Evolutionary conservation across 352 stramenopile species (phyloP).

Genomic region (Globisporangium nagaii): DNA sequence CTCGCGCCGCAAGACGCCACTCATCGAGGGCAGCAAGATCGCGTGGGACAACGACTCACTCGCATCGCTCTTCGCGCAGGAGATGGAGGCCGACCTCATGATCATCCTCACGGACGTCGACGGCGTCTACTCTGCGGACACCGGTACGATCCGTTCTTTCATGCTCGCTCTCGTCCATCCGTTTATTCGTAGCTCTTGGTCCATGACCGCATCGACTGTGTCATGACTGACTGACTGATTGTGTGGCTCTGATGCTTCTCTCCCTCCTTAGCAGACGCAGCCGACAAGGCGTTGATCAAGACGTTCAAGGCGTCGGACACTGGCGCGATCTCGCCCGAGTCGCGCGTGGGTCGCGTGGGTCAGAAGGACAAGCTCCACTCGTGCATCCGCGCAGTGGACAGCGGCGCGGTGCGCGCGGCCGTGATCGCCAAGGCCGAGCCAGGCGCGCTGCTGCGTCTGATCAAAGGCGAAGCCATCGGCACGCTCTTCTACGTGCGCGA

Average conservation of each 20-base stretch:
- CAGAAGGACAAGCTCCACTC: slow-evolving; percentile 82
- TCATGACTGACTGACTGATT: too few relatives aligned
- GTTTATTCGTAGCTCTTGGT: neutral
- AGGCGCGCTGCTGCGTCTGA: slow-evolving; percentile 47
- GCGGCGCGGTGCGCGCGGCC: slow-evolving; percentile 44
- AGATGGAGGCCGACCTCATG: slow-evolving; percentile 71
- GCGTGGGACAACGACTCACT: slow-evolving; percentile 86
- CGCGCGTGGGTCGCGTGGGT: slow-evolving; percentile 51
- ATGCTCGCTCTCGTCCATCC: neutral
- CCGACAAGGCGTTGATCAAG: slow-evolving; percentile 34
- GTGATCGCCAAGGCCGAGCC: slow-evolving; percentile 66
- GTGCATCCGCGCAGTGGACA: slow-evolving; percentile 76
- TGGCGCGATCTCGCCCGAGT: slow-evolving; percentile 37
- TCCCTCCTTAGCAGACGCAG: slow-evolving; percentile 16
- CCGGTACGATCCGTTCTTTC: slow-evolving; percentile 4
- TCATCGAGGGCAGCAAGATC: slow-evolving; percentile 55
- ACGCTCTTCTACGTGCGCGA: slow-evolving; percentile 53
- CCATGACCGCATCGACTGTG: too few relatives aligned
- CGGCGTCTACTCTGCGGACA: slow-evolving; percentile 40
- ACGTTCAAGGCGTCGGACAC: slow-evolving; percentile 45
- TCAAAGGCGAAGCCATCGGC: slow-evolving; percentile 63
- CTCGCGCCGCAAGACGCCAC: slow-evolving; percentile 50
- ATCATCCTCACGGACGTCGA: slow-evolving; percentile 74
- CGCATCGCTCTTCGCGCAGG: slow-evolving; percentile 65
- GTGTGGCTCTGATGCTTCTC: neutral